Evolutionary conservation across 441 rosid genomes (phyloP).

Genomic region (Bocquillonia castaneifolia): DNA sequence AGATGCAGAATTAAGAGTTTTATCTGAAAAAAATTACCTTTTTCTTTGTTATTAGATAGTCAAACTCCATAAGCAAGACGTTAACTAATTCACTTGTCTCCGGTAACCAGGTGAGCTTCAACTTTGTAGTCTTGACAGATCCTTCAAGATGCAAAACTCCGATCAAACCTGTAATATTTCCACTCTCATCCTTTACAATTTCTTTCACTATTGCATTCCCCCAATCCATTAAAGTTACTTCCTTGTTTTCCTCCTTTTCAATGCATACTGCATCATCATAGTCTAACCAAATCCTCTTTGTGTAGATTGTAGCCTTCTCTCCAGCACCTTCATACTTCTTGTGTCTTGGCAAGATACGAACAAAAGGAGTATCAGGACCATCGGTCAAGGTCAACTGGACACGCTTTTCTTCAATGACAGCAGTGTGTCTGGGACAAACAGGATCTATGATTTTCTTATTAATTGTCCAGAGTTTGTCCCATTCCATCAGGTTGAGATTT

Average conservation of each 20-base stretch:
- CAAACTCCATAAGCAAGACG: constrained; percentile 58
- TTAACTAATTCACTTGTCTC: constrained; percentile 57
- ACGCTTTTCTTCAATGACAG: constrained; percentile 61
- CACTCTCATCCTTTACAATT: constrained; percentile 55
- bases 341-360: constrained; percentile 72
- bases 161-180: constrained; percentile 45
- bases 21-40: constrained; percentile 42
- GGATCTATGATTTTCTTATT: constrained; percentile 92
- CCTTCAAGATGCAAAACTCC: constrained; percentile 85
- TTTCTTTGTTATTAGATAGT: constrained; percentile 74
- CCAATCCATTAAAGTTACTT: constrained; percentile 93
- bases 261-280: constrained; percentile 66
- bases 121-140: constrained; percentile 83
- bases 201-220: constrained; percentile 88
- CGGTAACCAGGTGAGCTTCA: constrained; percentile 94
- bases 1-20: neutral
- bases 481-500: constrained; percentile 85
- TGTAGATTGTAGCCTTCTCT: constrained; percentile 80
- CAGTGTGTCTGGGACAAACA: constrained; percentile 91
- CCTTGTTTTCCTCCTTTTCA: constrained; percentile 42
- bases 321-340: constrained; percentile 92
- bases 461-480: constrained; percentile 96
- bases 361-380: constrained; percentile 75
- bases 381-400: constrained; percentile 53
- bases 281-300: constrained; percentile 73